Evolutionary conservation across 192 early-diverging fungal species (phyloP), one percentile per base, ranked within the genome.

Genomic region (Coemansia sp.): DNA sequence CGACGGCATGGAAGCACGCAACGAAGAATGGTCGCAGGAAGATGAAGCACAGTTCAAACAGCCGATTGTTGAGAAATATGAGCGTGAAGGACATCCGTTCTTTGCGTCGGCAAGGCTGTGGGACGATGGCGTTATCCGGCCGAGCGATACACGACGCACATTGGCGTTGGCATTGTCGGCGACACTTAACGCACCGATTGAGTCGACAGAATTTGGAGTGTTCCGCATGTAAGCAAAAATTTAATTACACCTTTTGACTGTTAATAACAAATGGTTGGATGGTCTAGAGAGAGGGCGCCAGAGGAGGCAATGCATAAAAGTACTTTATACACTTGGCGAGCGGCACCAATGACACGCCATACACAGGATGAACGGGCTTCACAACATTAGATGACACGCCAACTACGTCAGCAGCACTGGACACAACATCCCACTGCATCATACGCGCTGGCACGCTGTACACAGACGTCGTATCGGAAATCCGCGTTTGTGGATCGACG

Each of bases 81-180:
- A 98, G 79, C 71, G 68, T 18, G 94, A 98, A 73, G 96, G 93
- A 0, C 96, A 97, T 74, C 96, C 96, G 26, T 98, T 96, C 84
- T 96, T 89, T 73, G 91, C 94, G 18, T 87, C 86, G 18, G 89
- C 91, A 1, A 66, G 94, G 26, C 80, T 97, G 57, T 94, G 93
- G 93, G 94, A 97, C 75, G 96, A 98, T 73, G 94, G 94, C 49
- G 88, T 96, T 48, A 95, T 98, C 62, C 86, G 92, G 44, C 96
- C 96, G 9, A 67, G 71, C 21, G 90, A 96, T 59, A 96, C 96
- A 3, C 86, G 96, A 26, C 85, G 86, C 24, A 90, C 95, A 3
- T 85, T 98, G 56, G 92, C 90, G 6, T 84, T 98, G 60, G 90
- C 86, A 7, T 74, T 98, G 48, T 88, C 88, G 54, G 92, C 91